Percentiles rank a stretch among this genome's conserved stretches.
Conservation (phyloP, 106 monocot genomes). For the Phalaenopsis aphrodite region DNA sequence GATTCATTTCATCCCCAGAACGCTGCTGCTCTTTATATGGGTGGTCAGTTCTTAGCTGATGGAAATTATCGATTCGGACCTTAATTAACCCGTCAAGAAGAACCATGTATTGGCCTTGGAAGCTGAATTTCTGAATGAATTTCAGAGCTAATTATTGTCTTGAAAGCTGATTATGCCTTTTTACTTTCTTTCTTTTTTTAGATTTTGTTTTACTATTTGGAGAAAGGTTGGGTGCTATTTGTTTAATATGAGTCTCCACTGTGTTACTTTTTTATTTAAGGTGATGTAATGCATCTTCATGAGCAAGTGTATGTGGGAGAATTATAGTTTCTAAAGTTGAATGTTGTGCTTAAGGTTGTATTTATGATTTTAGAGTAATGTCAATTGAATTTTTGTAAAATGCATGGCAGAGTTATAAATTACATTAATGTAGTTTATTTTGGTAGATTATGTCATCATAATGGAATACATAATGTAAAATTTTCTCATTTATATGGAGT, state of each 20-base stretch:
- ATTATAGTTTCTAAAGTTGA: neutral
- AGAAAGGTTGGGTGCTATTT: conserved; percentile 1
- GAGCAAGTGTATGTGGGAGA: neutral
- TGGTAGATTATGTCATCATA: no score
- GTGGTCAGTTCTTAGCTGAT: conserved; percentile 20
- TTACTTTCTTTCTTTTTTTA: neutral
- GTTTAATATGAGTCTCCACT: conserved; percentile 2
- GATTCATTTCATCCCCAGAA: conserved; percentile 22
- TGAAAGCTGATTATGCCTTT: neutral
- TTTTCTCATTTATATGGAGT: no score
- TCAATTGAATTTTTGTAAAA: neutral
- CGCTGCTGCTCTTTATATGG: conserved; percentile 21
- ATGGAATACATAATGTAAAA: no score
- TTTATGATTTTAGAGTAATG: neutral
- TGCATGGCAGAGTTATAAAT: neutral
- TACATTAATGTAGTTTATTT: no score
- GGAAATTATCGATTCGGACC: conserved; percentile 16
- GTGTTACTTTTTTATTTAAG: neutral
- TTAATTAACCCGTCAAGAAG: neutral
- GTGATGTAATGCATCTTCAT: neutral
- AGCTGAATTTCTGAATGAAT: neutral
- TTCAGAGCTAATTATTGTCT: neutral
- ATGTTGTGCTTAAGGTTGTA: neutral
- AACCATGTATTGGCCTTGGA: neutral
- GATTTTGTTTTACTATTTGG: neutral